Base-by-base conservation (phyloP, 768 basidiomycete genomes). In the Chalciporus pseudorubinellus region DNA sequence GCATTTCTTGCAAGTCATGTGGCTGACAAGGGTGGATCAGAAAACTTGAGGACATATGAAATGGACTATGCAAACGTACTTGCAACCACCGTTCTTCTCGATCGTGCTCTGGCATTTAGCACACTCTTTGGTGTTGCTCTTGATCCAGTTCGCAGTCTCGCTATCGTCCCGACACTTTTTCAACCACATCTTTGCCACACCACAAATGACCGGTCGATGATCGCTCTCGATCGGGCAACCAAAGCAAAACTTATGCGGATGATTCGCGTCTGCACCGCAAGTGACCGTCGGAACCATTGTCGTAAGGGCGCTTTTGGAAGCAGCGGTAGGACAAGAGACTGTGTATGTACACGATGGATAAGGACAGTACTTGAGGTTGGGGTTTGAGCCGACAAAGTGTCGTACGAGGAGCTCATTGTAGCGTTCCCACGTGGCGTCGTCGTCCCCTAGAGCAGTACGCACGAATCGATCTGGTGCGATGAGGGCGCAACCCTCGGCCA, bases 1-100 rank as follows among this genome's bases (percentile, higher is more conserved):
- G 80, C 97, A 98, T 74, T 98, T 98, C 80, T 97, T 95, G 78
- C 97, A 98, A 18, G 95, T 98, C 95, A 99, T 99, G 70, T 99
- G 97, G 77, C 95, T 97, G 57, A 9, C 36, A 52, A 20, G 42
- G 18, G 22, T 19, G n/a, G 3, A 26, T 65, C 31, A 61, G 59
- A 39, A 51, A 46, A 51, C 20, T n/a, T 12, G 39, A 20, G 13
- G 82, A 87, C 63, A 26, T 58, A 90, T 87, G 92, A 91, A n/a
- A 14, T 6, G 86, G 90, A 95, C 87, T 18, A 48, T 9, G 28
- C 49, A 6, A 19, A 86, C 93, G 64, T 64, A 98, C 94, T 99
- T 98, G 93, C 97, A 99, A 12, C 97, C 97, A 9, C 97, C 97
- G 58, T 98, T 98, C 87, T 99, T 99, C 81, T 99, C 97, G 51